phyloP scores from a whole-genome alignment of 139 green algal genomes.

The Chlamydomonas sphaeroides region DNA sequence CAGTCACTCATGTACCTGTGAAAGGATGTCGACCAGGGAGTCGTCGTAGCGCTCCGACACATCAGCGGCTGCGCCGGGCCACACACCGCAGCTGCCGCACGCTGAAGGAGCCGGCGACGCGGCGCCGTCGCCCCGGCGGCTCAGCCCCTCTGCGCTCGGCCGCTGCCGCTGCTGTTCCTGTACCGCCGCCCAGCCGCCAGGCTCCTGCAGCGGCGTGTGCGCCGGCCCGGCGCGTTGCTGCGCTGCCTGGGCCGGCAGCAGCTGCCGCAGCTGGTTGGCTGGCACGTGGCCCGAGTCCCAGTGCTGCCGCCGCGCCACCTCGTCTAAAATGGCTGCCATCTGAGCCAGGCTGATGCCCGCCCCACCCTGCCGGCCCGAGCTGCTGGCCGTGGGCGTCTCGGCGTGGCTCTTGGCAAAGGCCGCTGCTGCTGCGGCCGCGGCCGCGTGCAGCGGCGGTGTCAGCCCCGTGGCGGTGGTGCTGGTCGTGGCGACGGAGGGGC shows the following conservation, averaged over 20 bases:
- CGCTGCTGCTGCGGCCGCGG: not conserved
- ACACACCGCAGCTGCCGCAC: constrained; percentile 9
- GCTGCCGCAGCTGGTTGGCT: not conserved
- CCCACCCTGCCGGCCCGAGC: too few relatives aligned
- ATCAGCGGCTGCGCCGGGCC: too few relatives aligned
- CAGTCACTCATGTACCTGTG: too few relatives aligned
- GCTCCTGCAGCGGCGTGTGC: not conserved
- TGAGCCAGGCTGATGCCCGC: not conserved
- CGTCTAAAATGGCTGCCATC: constrained; percentile 19
- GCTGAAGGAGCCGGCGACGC: not conserved
- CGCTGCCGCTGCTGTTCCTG: too few relatives aligned
- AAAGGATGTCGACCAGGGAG: constrained; percentile 53
- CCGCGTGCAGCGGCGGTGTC: not conserved
- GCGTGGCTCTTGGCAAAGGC: not conserved
- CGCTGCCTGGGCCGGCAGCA: not conserved
- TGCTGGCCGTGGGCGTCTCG: not conserved
- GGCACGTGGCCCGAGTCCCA: too few relatives aligned
- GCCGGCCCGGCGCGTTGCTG: not conserved
- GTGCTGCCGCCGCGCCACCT: constrained; percentile 20
- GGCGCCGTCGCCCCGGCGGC: not conserved
- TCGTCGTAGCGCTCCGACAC: constrained; percentile 52
- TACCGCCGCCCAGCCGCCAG: too few relatives aligned
- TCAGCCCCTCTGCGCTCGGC: not conserved
- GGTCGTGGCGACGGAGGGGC: not conserved
- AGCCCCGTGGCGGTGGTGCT: not conserved